Conservation (phyloP, 371 early-diverging fungal genomes). For the Zancudomyces culisetae region DNA sequence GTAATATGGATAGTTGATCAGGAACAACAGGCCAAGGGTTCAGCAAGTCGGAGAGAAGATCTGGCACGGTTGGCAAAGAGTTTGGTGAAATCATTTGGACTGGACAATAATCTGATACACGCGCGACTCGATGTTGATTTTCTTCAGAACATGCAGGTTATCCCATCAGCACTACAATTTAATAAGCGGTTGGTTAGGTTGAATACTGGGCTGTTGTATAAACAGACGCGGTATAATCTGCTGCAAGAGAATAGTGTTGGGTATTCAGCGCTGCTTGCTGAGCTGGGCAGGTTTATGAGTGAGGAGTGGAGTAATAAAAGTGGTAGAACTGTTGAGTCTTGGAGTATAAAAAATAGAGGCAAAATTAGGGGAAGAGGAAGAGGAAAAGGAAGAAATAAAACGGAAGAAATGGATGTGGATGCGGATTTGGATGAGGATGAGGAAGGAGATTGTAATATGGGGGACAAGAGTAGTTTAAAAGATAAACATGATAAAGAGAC, state of each 20-base stretch:
- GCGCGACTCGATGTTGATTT: slow-evolving; percentile 16
- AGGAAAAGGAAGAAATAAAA: too few relatives aligned
- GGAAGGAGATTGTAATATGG: slow-evolving; percentile 6
- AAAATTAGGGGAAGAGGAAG: too few relatives aligned
- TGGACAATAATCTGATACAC: slow-evolving; percentile 10
- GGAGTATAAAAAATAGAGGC: too few relatives aligned
- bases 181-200: slow-evolving; percentile 13
- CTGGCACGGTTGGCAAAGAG: slow-evolving; percentile 7
- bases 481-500: slow-evolving; percentile 4
- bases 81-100: slow-evolving; percentile 5
- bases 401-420: too few relatives aligned
- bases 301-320: too few relatives aligned
- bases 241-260: slow-evolving; percentile 75
- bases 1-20: not conserved
- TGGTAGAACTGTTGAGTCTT: too few relatives aligned
- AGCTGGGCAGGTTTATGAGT: slow-evolving; percentile 12
- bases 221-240: slow-evolving; percentile 81
- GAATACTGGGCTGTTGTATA: slow-evolving; percentile 52
- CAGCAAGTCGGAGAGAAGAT: not conserved
- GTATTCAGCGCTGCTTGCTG: slow-evolving; percentile 57
- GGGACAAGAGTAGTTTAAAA: slow-evolving; percentile 3
- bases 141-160: slow-evolving; percentile 9
- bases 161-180: slow-evolving; percentile 9
- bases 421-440: slow-evolving; percentile 6
- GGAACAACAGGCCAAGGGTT: not conserved